Evolutionary conservation across 75 land plant species (phyloP).

Genomic region (Selaginella tamariscina): DNA sequence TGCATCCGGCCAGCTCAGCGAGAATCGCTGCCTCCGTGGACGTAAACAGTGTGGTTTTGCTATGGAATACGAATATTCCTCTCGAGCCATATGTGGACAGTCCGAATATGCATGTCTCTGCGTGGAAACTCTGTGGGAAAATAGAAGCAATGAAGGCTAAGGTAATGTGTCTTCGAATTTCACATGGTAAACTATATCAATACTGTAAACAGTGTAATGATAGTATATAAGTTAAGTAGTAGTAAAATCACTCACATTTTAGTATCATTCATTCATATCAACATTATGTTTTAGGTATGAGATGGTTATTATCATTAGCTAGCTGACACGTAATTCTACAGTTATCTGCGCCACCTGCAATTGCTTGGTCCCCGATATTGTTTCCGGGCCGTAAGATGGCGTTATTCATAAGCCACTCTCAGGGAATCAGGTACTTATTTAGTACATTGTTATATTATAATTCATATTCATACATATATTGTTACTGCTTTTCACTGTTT

Average conservation of each 20-base stretch:
- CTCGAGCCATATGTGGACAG: constrained; percentile 18
- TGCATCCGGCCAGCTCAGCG: constrained; percentile 50
- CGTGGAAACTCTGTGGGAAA: constrained; percentile 50
- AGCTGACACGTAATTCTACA: no score
- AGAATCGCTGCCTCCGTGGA: constrained; percentile 75
- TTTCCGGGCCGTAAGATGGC: neutral
- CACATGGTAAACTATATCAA: constrained; percentile 11
- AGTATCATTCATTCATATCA: no score
- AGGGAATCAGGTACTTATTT: no score
- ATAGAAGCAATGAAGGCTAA: constrained; percentile 19
- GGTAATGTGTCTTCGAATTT: constrained; percentile 4
- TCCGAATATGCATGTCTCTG: constrained; percentile 9
- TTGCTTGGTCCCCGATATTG: neutral
- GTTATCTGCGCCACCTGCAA: neutral
- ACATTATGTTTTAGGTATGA: no score
- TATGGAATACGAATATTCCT: constrained; percentile 50
- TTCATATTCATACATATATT: no score
- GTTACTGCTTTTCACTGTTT: no score
- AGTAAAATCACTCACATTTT: no score
- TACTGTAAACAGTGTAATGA: constrained; percentile 40
- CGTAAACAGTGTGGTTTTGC: constrained; percentile 43
- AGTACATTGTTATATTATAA: no score
- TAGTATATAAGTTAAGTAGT: no score
- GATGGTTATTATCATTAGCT: no score
- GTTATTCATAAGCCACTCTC: neutral